Base-by-base conservation (phyloP, 495 filamentous ascomycete species). In the Xylaria flabelliformis region DNA sequence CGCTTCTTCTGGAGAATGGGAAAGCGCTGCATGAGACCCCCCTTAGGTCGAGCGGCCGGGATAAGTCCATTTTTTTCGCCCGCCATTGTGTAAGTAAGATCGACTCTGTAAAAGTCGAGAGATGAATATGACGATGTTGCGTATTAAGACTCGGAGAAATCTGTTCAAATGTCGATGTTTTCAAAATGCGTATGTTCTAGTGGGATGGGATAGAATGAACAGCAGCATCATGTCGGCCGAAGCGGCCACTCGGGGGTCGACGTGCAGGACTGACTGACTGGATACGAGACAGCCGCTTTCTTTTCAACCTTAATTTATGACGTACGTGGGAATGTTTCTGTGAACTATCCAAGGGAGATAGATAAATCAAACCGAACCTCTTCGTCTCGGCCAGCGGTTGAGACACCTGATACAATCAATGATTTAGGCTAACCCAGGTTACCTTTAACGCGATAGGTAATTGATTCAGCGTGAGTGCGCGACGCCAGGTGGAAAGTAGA, bases 1-100 rank as follows among this genome's bases (percentile, higher is more conserved):
- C 77, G 72, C 72, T 82, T 84, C 24, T 72, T 82, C 36, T 72
- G 72, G 53, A 85, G 75, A 29, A 84, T 81, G 36, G 82, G 81
- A 50, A 83, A 80, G 63, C 81, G 81, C 36, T 77, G 74, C 59
- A 80, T 76, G 0, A 80, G 51, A 66, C 73, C 78, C 76, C 73
- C 78, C 77, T 10, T 12, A 2, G 55, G 26, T 42, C 1, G 55
- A 50, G 56, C 26, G 12, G 29, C 26, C 26, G 41, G 29, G 42
- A 29, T 44, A 32, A 46, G 5, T 17, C 41, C 39, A 24, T 7
- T 5, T 48, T 70, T 70, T 8, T 7, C 9, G 17, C 29, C 41
- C 10, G 67, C 32, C 67, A 70, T 70, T 29, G 13, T 39, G 34
- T n/a, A 67, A 41, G 32, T n/a, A 67, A 41, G 32, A 26, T 36